Conservation (phyloP, 306 rosid species). For the Dalbergia cochinchinensis region DNA sequence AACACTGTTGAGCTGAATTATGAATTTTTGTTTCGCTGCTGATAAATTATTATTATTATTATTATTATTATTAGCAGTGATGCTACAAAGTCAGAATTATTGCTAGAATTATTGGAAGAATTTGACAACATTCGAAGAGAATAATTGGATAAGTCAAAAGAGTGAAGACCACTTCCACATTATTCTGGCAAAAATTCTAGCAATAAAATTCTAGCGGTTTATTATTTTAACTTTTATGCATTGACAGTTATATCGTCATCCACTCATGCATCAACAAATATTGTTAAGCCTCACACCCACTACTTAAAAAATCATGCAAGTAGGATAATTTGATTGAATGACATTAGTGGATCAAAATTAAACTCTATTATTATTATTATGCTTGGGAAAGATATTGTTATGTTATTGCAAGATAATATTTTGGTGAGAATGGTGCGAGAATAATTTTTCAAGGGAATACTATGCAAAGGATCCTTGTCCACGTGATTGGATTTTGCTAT, state of each 20-base stretch:
- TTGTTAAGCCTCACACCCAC: too few species aligned
- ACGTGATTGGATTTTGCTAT: neutral
- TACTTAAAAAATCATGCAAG: too few species aligned
- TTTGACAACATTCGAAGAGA: too few species aligned
- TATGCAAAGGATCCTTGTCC: slow-evolving; percentile 2
- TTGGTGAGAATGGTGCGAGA: neutral
- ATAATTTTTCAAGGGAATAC: slow-evolving; percentile 5
- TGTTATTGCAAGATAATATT: neutral
- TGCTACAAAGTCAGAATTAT: neutral
- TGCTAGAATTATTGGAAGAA: neutral
- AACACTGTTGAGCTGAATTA: neutral
- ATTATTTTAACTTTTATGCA: too few species aligned
- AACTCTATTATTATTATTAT: neutral
- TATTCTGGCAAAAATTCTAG: too few species aligned
- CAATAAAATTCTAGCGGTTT: too few species aligned
- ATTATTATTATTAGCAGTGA: neutral
- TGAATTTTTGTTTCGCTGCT: slow-evolving; percentile 8
- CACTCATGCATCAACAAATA: too few species aligned
- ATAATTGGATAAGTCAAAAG: neutral
- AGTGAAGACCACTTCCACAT: neutral
- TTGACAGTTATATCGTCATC: too few species aligned
- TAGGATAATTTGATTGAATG: too few species aligned
- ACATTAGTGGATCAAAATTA: too few species aligned
- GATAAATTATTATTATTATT: slow-evolving; percentile 7
- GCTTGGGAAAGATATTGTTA: neutral